phyloP scores from a whole-genome alignment of 139 green algal species.

The Chlamydomonas sphaeroides region DNA sequence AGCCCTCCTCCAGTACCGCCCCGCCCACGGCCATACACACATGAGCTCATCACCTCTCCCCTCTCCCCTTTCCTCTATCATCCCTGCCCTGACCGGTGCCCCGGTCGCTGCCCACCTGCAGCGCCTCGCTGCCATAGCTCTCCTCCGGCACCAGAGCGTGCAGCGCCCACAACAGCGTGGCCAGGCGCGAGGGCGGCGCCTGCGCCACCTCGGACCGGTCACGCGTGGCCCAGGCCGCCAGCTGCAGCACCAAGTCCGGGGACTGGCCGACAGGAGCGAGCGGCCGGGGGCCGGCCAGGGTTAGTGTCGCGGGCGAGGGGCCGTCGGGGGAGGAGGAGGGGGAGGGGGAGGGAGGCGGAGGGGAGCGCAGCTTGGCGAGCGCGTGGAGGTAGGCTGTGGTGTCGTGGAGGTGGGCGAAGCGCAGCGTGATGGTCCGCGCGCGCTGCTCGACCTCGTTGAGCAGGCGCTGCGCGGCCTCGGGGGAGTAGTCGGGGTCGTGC shows the following conservation, averaged over 20 bases:
- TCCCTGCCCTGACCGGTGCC: no score
- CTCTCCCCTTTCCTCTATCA: no score
- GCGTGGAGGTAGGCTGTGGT: constrained; percentile 28
- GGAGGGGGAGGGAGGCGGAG: background rate
- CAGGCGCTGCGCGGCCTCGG: constrained; percentile 5
- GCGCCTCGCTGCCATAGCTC: background rate
- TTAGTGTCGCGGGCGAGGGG: background rate
- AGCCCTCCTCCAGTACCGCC: background rate
- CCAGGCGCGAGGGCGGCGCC: background rate
- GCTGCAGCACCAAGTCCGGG: background rate
- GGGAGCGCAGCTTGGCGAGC: constrained; percentile 24
- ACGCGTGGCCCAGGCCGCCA: constrained; percentile 11
- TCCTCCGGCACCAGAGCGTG: background rate
- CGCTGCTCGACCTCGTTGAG: background rate
- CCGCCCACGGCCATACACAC: background rate
- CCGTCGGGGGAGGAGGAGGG: background rate
- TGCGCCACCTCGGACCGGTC: background rate
- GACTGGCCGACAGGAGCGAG: background rate
- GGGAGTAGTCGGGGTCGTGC: background rate
- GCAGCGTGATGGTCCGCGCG: constrained; percentile 1
- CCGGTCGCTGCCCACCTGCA: background rate
- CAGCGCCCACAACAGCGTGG: constrained; percentile 33
- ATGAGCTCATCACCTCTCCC: background rate
- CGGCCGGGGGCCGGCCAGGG: no score
- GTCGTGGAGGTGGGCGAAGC: constrained; percentile 19